Base-by-base conservation (phyloP, 305 asterid genomes). In the Fraxinus velutina region DNA sequence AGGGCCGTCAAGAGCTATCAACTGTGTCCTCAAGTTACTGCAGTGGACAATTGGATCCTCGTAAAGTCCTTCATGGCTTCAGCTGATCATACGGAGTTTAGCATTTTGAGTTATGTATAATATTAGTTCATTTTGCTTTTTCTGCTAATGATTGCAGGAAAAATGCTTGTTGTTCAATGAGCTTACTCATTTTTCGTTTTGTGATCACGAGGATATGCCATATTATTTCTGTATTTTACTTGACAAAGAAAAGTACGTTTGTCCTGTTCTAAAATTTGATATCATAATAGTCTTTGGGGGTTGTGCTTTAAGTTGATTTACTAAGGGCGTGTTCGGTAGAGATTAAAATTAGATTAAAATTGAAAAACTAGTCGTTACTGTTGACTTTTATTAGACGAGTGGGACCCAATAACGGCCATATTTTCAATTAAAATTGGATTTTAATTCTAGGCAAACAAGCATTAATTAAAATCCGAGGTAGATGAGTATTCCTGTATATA, bases 11-110 rank as follows among this genome's bases (percentile, higher is more conserved):
- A 85, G 97, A 92, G 87, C 84, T 93, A 27, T 86, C 94, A 10
- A 87, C 91, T 8, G 95, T 92, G 42, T 90, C 93, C 75, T 94
- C 98, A 50, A 94, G 98, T 87, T 94, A 94, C 84, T 92, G 94
- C 91, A 94, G 97, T 62, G 97, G 97, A 62, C 98, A 92, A 78
- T 87, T 93, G 78, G 97, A 94, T 88, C 97, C 97, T 68, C 80
- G 88, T 27, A 92, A 77, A 89, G 94, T 93, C 84, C 87, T 93
- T 85, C 82, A 86, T 70, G 97, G 97, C 32, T 84, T 82, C 87
- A 80, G 83, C 86, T 92, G 88, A 91, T 75, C 80, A 82, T 79
- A 32, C 81, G 71, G 55, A 76, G 72, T 32, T 79, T 78, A 78
- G 75, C 84, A 83, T 82, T 88, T 55, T 83, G 78, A 76, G 62